Evolutionary conservation across 805 yeast species (phyloP), one percentile per base, ranked within the genome.

Genomic region (Naumovozyma castellii): DNA sequence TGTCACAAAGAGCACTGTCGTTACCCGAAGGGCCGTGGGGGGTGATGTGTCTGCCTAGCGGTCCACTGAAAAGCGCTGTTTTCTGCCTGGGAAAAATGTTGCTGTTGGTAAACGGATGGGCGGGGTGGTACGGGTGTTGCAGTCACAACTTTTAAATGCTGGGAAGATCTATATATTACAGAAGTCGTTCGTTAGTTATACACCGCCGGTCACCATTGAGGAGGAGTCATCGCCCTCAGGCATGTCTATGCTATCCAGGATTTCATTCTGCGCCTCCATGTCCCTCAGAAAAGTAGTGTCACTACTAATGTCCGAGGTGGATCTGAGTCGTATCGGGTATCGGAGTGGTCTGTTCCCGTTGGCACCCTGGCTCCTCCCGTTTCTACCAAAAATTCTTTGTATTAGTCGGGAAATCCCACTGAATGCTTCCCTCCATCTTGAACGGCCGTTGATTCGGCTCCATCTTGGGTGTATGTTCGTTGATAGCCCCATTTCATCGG

Each of bases 201-300:
- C n/a, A n/a, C n/a, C n/a, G n/a, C n/a, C n/a, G n/a, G n/a, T n/a
- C n/a, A n/a, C n/a, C n/a, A n/a, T n/a, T n/a, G n/a, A n/a, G n/a
- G 27, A 22, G 10, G 27, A 22, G 10, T 22, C 27, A 22, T 22
- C 27, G 3, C 17, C 54, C 16, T 53, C 53, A 4, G 51, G 57
- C 2, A 47, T 54, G 39, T 66, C 71, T 19, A 67, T 44, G 13
- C 64, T 58, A 42, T 68, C 72, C 12, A 68, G 33, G 1, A 68
- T 50, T 13, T 64, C 57, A 47, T 67, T 67, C 33, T 66, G 69
- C 8, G 61, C 62, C 32, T 66, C 71, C 46, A 65, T 57, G 41
- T 60, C 65, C 5, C 66, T 57, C 33, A 63, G 53, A 39, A 66
- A 54, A 13, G 59, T 60, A 3, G 54, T 51, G 28, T 53, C 45